A percentile compares a stretch with the other conserved stretches of the same genome.
phyloP scores from a whole-genome alignment of 139 green algal genomes.

The Coccomyxa sp. region DNA sequence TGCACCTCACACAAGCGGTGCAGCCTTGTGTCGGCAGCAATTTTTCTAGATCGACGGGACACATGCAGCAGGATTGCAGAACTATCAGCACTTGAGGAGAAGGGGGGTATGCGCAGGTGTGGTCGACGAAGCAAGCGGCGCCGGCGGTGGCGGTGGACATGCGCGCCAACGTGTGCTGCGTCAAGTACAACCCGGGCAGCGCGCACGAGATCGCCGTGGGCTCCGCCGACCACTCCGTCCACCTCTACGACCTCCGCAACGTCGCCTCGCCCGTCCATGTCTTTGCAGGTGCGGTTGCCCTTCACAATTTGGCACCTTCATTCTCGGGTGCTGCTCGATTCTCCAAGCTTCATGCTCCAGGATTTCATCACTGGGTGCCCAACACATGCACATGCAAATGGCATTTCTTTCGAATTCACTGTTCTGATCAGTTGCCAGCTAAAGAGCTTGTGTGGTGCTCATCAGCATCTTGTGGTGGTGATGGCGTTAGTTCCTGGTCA shows the following conservation, averaged over 20 bases:
- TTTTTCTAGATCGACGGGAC: too few relatives aligned
- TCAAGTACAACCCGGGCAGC: constrained; percentile 68
- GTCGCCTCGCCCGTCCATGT: constrained; percentile 10
- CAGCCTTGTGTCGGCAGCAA: too few relatives aligned
- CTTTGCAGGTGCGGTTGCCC: constrained; percentile 4
- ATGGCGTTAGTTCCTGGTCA: too few relatives aligned
- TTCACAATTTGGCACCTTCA: not conserved
- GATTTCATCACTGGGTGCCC: too few relatives aligned
- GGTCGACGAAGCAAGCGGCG: constrained; percentile 18
- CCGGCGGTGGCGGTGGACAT: constrained; percentile 41
- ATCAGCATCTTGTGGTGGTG: too few relatives aligned
- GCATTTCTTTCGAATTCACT: too few relatives aligned
- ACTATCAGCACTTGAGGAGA: not conserved
- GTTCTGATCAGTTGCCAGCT: too few relatives aligned
- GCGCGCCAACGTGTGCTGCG: constrained; percentile 83
- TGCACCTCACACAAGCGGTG: too few relatives aligned
- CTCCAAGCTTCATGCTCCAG: too few relatives aligned
- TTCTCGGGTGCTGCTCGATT: not conserved
- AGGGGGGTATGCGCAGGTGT: constrained; percentile 11
- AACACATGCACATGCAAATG: too few relatives aligned
- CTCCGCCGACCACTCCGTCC: constrained; percentile 69
- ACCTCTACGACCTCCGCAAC: constrained; percentile 75
- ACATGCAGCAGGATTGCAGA: too few relatives aligned
- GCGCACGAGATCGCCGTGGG: constrained; percentile 77
- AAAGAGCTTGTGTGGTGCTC: too few relatives aligned